A percentile compares a stretch with the other conserved stretches of the same genome.
Evolutionary conservation across 768 basidiomycete genomes (phyloP).

Genomic region (Rhodotorula diobovata): DNA sequence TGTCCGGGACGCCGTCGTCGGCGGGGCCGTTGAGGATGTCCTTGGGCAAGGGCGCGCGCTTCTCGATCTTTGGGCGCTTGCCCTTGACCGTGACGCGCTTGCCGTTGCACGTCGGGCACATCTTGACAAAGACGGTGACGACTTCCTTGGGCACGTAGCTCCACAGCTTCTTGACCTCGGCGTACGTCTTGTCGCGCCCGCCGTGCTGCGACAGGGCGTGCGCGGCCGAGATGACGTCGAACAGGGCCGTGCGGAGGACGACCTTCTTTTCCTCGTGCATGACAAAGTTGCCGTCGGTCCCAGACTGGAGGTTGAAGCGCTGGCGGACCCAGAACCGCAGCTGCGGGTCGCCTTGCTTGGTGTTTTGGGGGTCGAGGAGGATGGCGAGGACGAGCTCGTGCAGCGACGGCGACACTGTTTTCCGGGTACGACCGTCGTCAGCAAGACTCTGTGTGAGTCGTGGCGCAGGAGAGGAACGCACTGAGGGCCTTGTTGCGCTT

Average conservation of each 20-base stretch:
- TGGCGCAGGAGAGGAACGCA: not conserved
- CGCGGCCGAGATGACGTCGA: constrained; percentile 65
- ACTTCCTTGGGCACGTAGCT: constrained; percentile 68
- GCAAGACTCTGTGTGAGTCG: not conserved
- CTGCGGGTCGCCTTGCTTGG: constrained; percentile 4
- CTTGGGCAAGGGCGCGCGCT: not conserved
- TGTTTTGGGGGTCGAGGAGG: not conserved
- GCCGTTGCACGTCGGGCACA: constrained; percentile 8
- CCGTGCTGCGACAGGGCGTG: constrained; percentile 63
- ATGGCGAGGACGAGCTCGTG: not conserved
- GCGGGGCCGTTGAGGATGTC: not conserved
- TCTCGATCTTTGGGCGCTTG: not conserved
- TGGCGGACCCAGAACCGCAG: constrained; percentile 8
- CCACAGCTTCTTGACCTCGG: constrained; percentile 61
- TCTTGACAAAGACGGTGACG: not conserved
- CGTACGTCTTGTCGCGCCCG: constrained; percentile 71
- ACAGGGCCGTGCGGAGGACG: constrained; percentile 68
- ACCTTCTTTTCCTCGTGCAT: constrained; percentile 68
- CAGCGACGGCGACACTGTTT: not conserved
- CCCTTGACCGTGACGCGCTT: constrained; percentile 1
- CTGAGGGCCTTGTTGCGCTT: constrained; percentile 14
- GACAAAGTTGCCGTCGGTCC: constrained; percentile 48
- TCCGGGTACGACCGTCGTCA: not conserved
- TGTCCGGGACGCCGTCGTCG: not conserved
- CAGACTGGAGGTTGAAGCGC: not conserved